Evolutionary conservation across 2,329 filamentous ascomycete species (phyloP).

Genomic region (Nakataea oryzae): DNA sequence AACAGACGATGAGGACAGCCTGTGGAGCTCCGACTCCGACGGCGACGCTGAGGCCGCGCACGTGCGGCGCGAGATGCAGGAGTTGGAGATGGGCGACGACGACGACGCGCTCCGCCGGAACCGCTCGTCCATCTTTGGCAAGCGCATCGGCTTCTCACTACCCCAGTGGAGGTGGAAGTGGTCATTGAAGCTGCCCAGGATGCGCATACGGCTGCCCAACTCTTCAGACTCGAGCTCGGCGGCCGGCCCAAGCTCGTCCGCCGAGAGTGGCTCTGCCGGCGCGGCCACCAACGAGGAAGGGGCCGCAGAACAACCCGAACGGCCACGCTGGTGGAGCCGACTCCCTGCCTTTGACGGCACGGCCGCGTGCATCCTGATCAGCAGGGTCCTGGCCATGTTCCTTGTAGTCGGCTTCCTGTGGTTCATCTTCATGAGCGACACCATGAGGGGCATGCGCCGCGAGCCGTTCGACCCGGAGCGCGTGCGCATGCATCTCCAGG

Average conservation of each 20-base stretch:
- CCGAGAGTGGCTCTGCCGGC: slow-evolving; percentile 9
- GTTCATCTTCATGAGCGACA: slow-evolving; percentile 73
- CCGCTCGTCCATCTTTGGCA: slow-evolving; percentile 38
- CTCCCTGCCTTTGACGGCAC: slow-evolving; percentile 29
- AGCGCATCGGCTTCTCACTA: slow-evolving; percentile 41
- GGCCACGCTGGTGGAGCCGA: slow-evolving; percentile 12
- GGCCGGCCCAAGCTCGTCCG: slow-evolving; percentile 21
- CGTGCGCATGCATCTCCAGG: slow-evolving; percentile 65
- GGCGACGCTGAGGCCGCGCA: slow-evolving; percentile 47
- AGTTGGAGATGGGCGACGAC: slow-evolving; percentile 77
- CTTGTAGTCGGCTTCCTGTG: slow-evolving; percentile 72
- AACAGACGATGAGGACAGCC: slow-evolving; percentile 55
- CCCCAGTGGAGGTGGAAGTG: slow-evolving; percentile 46
- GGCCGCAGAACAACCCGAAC: slow-evolving; percentile 4
- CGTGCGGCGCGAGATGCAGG: slow-evolving; percentile 72
- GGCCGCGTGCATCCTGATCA: slow-evolving; percentile 49
- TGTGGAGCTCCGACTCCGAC: slow-evolving; percentile 39
- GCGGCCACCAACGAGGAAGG: slow-evolving; percentile 10
- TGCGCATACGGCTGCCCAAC: slow-evolving; percentile 33
- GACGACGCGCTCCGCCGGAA: slow-evolving; percentile 21
- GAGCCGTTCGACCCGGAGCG: slow-evolving; percentile 74
- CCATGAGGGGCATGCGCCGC: slow-evolving; percentile 58
- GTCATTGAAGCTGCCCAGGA: slow-evolving; percentile 38
- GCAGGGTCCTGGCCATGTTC: slow-evolving; percentile 63
- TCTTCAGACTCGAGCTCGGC: slow-evolving; percentile 3